A percentile compares a stretch with the other conserved stretches of the same genome.
These are phyloP conservation scores for Schwanniomyces yamadae DNA, from an alignment of 805 yeast genomes.

Conservation along the genomic window DNA sequence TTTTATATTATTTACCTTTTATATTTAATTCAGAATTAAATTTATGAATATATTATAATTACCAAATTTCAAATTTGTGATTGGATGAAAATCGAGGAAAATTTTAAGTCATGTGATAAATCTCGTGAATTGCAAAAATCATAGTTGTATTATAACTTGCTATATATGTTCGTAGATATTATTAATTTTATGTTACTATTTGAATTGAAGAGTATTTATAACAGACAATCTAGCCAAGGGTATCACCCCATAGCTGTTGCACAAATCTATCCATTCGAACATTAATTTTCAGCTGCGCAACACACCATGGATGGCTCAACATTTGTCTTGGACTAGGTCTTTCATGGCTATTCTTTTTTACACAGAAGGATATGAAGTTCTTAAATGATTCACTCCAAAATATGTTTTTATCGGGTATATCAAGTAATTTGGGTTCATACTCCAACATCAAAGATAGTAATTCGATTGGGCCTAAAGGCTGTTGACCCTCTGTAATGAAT, in stretches of 20 bases:
- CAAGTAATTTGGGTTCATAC: constrained; percentile 75
- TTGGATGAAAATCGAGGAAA: constrained; percentile 5
- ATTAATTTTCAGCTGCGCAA: constrained; percentile 66
- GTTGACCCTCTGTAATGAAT: constrained; percentile 38
- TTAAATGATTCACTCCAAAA: constrained; percentile 82
- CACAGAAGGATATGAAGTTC: constrained; percentile 75
- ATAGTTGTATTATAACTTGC: no score
- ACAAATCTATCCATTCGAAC: constrained; percentile 90
- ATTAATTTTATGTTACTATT: no score
- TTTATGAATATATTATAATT: neutral
- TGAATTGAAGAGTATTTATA: no score
- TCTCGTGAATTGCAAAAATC: neutral
- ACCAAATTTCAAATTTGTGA: constrained; percentile 1
- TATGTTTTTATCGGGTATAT: constrained; percentile 73
- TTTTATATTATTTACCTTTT: constrained; percentile 10
- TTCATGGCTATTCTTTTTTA: constrained; percentile 73
- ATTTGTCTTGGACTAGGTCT: constrained; percentile 93
- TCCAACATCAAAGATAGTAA: constrained; percentile 76
- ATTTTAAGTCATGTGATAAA: neutral
- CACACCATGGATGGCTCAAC: constrained; percentile 91
- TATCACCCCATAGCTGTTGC: constrained; percentile 59
- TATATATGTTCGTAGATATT: no score
- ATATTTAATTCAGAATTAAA: neutral
- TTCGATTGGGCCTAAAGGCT: constrained; percentile 69
- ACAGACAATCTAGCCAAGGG: neutral